Conservation (phyloP, 2,329 filamentous ascomycete species). For the Apiospora malaysiana region DNA sequence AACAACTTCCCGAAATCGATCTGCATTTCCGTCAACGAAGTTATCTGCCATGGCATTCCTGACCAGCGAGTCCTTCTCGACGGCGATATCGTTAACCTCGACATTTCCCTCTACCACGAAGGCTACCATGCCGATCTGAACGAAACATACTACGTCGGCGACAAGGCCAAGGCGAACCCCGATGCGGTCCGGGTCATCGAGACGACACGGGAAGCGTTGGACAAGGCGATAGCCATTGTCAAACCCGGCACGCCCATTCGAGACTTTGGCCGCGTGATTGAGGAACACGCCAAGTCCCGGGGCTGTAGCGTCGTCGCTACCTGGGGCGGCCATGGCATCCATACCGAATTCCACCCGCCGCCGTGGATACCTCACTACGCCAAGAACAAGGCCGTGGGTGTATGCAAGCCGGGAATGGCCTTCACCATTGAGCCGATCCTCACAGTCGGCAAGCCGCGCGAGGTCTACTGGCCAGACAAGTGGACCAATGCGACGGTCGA, state of each 20-base stretch:
- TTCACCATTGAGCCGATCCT: conserved; percentile 99
- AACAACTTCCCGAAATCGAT: conserved; percentile 95
- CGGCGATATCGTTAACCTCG: conserved; percentile 95
- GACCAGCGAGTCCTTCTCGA: conserved; percentile 84
- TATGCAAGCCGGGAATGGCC: conserved; percentile 92
- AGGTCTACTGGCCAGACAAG: conserved; percentile 96
- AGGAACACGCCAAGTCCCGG: conserved; percentile 84
- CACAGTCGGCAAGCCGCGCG: conserved; percentile 82
- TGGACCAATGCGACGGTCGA: conserved; percentile 94
- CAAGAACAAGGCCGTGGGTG: conserved; percentile 94
- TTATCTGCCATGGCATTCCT: conserved; percentile 96
- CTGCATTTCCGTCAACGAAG: conserved; percentile 92
- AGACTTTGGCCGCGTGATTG: conserved; percentile 89
- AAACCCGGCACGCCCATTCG: conserved; percentile 91
- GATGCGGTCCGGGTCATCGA: conserved; percentile 89
- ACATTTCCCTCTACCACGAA: conserved; percentile 88
- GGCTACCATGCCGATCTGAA: conserved; percentile 96
- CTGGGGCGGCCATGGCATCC: conserved; percentile 94
- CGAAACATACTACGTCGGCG: conserved; percentile 96
- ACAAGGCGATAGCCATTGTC: conserved; percentile 85
- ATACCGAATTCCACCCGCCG: conserved; percentile 87
- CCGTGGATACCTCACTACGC: conserved; percentile 95
- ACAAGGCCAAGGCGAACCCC: conserved; percentile 78
- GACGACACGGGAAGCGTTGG: conserved; percentile 83
- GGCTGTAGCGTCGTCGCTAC: conserved; percentile 88